Evolutionary conservation across 2,329 filamentous ascomycete species (phyloP).

Genomic region (Magnaporthales sp.): DNA sequence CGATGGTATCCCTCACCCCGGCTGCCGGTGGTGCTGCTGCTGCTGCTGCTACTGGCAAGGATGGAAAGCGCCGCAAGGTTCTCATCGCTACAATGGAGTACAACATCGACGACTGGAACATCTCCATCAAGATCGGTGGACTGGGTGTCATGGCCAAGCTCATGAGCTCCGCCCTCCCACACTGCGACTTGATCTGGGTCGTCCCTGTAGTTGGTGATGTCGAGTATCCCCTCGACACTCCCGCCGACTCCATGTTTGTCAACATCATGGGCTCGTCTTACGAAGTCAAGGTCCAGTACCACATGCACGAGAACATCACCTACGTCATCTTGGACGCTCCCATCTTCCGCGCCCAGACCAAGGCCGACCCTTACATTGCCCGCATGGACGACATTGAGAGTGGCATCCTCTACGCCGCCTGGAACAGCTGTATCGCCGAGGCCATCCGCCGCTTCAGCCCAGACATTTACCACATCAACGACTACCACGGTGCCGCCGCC

Average conservation of each 20-base stretch:
- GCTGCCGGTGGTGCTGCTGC: not conserved
- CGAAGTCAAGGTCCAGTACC: slow-evolving; percentile 55
- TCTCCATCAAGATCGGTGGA: slow-evolving; percentile 65
- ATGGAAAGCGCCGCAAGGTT: not conserved
- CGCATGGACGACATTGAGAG: slow-evolving; percentile 1
- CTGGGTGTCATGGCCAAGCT: slow-evolving; percentile 63
- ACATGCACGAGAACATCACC: slow-evolving; percentile 55
- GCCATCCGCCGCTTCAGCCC: slow-evolving; percentile 48
- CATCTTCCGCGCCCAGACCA: slow-evolving; percentile 54
- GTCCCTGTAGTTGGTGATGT: slow-evolving; percentile 54
- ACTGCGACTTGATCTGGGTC: slow-evolving; percentile 60
- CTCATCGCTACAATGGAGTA: slow-evolving; percentile 36
- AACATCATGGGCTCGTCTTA: slow-evolving; percentile 52
- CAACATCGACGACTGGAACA: slow-evolving; percentile 60
- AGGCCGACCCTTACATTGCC: not conserved
- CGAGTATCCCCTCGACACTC: slow-evolving; percentile 51
- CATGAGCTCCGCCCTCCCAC: slow-evolving; percentile 56
- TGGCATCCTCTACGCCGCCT: not conserved
- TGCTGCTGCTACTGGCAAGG: not conserved
- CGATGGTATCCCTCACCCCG: not conserved
- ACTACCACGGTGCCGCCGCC: slow-evolving; percentile 33
- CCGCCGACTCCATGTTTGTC: slow-evolving; percentile 52
- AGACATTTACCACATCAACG: slow-evolving; percentile 29
- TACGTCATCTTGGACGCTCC: slow-evolving; percentile 60
- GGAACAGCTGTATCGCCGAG: slow-evolving; percentile 58